These are phyloP conservation scores for Lavandula angustifolia DNA, from an alignment of 257 asterid species.

Conservation along the genomic window DNA sequence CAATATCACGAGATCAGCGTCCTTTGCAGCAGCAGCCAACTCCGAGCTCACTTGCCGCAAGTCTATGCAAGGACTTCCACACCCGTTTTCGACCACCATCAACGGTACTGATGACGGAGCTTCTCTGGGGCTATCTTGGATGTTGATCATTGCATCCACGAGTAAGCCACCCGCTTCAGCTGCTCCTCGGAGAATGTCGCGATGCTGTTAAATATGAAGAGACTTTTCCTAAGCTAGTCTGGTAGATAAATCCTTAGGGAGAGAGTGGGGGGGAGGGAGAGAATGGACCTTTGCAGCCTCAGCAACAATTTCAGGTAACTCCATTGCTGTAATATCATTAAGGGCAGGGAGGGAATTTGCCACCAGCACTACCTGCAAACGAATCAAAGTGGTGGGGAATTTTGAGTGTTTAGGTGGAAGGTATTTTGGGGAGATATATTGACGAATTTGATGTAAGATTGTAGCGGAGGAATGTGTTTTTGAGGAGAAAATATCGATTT, in stretches of 20 bases:
- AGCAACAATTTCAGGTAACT: slow-evolving; percentile 92
- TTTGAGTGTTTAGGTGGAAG: slow-evolving; percentile 2
- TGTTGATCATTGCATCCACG: slow-evolving; percentile 91
- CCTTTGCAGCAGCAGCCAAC: slow-evolving; percentile 93
- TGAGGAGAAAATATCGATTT: too few species aligned
- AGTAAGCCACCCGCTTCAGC: slow-evolving; percentile 98
- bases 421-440: background rate
- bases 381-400: background rate
- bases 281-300: slow-evolving; percentile 94
- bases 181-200: slow-evolving; percentile 90
- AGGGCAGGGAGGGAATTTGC: slow-evolving; percentile 97
- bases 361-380: slow-evolving; percentile 85
- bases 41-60: slow-evolving; percentile 96
- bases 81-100: slow-evolving; percentile 97
- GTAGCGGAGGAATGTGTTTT: background rate
- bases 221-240: background rate
- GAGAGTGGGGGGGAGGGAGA: background rate
- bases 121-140: slow-evolving; percentile 64
- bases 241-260: background rate
- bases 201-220: slow-evolving; percentile 54
- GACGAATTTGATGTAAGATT: background rate
- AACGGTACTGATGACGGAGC: slow-evolving; percentile 62
- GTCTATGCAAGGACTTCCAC: slow-evolving; percentile 99
- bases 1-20: slow-evolving; percentile 82
- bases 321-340: slow-evolving; percentile 97